Base-by-base conservation (phyloP, 257 asterid species). In the Lithospermum erythrorhizon region DNA sequence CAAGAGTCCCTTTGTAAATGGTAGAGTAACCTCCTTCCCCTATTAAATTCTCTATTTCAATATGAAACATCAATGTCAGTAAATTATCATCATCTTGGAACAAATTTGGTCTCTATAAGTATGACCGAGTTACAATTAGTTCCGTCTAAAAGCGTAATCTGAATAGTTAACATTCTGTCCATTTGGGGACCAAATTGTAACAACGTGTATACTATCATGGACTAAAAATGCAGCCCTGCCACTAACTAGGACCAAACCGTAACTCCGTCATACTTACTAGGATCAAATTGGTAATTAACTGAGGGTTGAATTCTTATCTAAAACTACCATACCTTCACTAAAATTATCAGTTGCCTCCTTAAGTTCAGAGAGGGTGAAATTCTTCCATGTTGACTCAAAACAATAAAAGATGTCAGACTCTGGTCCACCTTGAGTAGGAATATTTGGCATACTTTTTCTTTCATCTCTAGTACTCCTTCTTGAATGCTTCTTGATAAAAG, bases 1-100 rank as follows among this genome's bases (percentile, higher is more conserved):
- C 71, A 72, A 89, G 70, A 57, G 78, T 84, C 21, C 99, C 99
- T 79, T 82, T 84, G 82, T 89, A 93, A 57, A 89, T 96, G 71
- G 82, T 94, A 11, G 99, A 93, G 74, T 89, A 93, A 48, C 99
- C 99, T 53, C 99, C 97, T 69, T 86, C 95, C 53, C 96, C 99
- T 21, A 93, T 84, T 83, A 88, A 71, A 67, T 89, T 82, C 6
- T 61, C 98, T 91, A 57, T n/a, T 52, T 58, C 68, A 70, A 62
- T 32, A 61, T 3, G 21, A 27, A 27, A 9, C 9, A 20, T 35
- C 6, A 66, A 65, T 37, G 23, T 29, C 23, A 6, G 60, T 35
- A 19, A 8, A 55, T 64, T 55, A 8, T 57, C 19, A 27, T 35
- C 55, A 19, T 21, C 5, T 47, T 48, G 17, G 16, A n/a, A 61